These are phyloP conservation scores for Bacterosira constricta DNA, from an alignment of 108 stramenopile genomes.

Conservation along the genomic window DNA sequence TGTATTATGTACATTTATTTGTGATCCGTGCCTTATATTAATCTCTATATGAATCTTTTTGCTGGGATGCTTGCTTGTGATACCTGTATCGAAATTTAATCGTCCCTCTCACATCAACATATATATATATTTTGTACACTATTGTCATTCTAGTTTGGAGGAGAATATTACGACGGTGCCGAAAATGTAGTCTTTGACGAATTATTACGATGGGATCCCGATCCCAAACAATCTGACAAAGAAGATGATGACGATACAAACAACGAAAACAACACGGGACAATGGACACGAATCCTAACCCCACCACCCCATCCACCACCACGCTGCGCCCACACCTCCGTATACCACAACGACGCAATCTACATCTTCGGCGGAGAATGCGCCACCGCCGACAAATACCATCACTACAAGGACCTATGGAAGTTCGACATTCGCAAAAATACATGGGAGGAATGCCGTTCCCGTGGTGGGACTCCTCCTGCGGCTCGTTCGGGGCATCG, in stretches of 20 bases:
- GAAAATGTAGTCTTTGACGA: constrained; percentile 93
- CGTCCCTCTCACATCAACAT: constrained; percentile 20
- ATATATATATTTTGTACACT: constrained; percentile 3
- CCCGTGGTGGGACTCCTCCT: constrained; percentile 67
- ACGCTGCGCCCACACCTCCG: constrained; percentile 93
- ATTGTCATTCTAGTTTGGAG: constrained; percentile 73
- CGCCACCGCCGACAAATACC: constrained; percentile 91
- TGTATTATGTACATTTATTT: background rate
- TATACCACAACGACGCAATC: constrained; percentile 84
- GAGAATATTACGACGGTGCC: constrained; percentile 95
- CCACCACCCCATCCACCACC: constrained; percentile 79
- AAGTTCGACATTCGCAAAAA: constrained; percentile 81
- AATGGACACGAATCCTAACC: constrained; percentile 81
- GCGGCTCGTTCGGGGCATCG: constrained; percentile 90
- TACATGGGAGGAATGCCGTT: constrained; percentile 82
- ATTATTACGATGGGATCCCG: constrained; percentile 75
- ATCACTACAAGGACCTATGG: constrained; percentile 97
- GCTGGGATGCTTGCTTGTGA: background rate
- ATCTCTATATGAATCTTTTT: background rate
- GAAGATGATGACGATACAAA: constrained; percentile 13
- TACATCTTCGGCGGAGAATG: constrained; percentile 97
- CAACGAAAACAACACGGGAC: constrained; percentile 37
- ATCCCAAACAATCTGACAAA: constrained; percentile 37
- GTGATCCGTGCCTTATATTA: background rate
- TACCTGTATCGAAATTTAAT: background rate